Base-by-base conservation (phyloP, 148 eudicot species). In the Fagopyrum tataricum region DNA sequence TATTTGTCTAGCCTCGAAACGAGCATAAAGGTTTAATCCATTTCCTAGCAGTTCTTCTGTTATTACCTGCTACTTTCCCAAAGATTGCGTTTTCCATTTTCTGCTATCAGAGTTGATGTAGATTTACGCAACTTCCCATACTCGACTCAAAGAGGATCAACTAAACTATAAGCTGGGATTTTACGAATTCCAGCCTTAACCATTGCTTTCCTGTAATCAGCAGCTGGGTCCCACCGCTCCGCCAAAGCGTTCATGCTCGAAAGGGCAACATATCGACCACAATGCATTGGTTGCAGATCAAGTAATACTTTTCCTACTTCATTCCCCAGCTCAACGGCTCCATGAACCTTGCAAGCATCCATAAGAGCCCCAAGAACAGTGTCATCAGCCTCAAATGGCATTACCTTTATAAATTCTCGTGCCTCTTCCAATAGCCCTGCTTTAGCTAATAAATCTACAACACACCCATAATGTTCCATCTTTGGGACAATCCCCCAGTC, bases 381-480 rank as follows among this genome's bases (percentile, higher is more conserved):
- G 59, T 79, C 87, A 83, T 88, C 86, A 2, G 89, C 84, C 76
- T 84, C 82, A 70, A 85, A 85, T 23, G 92, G 92, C 90, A 90
- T 88, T 17, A 74, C 74, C 69, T 46, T 78, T 20, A 88, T 77
- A 70, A 82, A 84, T 12, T 81, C 77, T 37, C 81, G 75, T 52
- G 96, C 92, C 78, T 90, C 96, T 21, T n/a, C 64, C 78, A 86
- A 75, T 47, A 80, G 83, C 51, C 91, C 96, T 7, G 87, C 87
- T 88, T 82, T 81, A 11, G 88, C 87, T n/a, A 88, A 71, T 5
- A 90, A 76, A 84, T 90, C 92, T 73, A 90, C 91, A 48, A 84
- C 86, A 77, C 96, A 90, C 20, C 92, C 90, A 51, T 88, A 88
- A 74, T 88, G 96, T 72, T 88, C 90, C 92, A 88, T 90, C 69